Percentiles rank a stretch among this genome's conserved stretches.
phyloP scores from a whole-genome alignment of 192 early-diverging fungal species.

The Coemansia sp. region DNA sequence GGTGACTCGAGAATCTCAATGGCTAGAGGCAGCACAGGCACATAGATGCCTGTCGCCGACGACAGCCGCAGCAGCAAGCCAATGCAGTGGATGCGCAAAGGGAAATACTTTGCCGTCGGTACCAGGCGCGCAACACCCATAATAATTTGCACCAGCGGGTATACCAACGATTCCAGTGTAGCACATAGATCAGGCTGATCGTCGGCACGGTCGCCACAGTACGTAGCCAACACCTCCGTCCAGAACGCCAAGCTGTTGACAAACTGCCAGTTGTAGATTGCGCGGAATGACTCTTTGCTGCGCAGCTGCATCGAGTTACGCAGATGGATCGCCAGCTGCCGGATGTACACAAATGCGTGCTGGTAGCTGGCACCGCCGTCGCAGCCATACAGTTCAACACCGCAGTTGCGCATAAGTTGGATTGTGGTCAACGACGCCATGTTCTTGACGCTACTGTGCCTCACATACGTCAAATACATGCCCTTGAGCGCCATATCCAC shows the following conservation, averaged over 20 bases:
- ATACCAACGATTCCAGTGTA: slow-evolving; percentile 73
- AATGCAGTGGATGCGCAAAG: slow-evolving; percentile 86
- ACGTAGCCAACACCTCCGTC: slow-evolving; percentile 78
- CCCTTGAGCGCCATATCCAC: slow-evolving; percentile 76
- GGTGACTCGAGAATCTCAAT: slow-evolving; percentile 80
- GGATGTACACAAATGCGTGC: slow-evolving; percentile 88
- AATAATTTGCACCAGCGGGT: slow-evolving; percentile 83
- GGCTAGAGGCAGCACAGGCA: slow-evolving; percentile 82
- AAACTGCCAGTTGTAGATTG: slow-evolving; percentile 98
- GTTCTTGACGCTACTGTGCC: slow-evolving; percentile 73
- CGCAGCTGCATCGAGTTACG: slow-evolving; percentile 83
- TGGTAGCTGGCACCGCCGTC: slow-evolving; percentile 84
- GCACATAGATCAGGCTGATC: slow-evolving; percentile 48
- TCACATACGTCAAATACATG: slow-evolving; percentile 79
- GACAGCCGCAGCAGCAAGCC: slow-evolving; percentile 69
- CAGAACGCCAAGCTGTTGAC: slow-evolving; percentile 90
- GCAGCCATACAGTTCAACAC: slow-evolving; percentile 83
- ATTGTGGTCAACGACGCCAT: slow-evolving; percentile 78
- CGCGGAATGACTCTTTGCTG: slow-evolving; percentile 83
- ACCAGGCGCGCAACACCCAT: slow-evolving; percentile 78
- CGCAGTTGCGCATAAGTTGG: slow-evolving; percentile 91
- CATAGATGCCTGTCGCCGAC: slow-evolving; percentile 64
- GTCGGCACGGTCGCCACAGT: slow-evolving; percentile 61
- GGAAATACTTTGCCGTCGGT: slow-evolving; percentile 88
- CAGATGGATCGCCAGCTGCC: slow-evolving; percentile 91